phyloP scores from a whole-genome alignment of 176 grass and related monocot species.

The Carex pumila region DNA sequence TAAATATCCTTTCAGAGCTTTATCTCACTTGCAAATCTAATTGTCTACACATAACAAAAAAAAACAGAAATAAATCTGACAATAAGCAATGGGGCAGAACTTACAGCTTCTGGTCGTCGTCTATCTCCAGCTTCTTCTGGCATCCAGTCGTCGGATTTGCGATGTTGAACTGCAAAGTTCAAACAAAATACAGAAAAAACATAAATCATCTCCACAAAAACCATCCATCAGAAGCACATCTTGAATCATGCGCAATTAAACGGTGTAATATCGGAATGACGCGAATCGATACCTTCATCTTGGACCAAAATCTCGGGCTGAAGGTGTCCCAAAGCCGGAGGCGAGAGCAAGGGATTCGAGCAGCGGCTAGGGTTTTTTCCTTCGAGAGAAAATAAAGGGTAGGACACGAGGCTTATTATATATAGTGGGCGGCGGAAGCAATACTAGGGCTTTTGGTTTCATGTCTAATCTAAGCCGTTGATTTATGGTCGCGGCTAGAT shows the following conservation, averaged over 20 bases:
- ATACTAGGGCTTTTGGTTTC: neutral
- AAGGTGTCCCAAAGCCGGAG: neutral
- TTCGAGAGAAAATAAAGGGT: neutral
- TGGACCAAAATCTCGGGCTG: neutral
- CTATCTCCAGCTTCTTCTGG: conserved; percentile 94
- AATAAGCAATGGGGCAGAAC: conserved; percentile 4
- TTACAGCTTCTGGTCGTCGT: conserved; percentile 97
- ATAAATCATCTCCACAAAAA: no score
- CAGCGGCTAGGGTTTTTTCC: conserved; percentile 45
- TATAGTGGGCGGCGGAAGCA: neutral
- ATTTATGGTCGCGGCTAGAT: neutral
- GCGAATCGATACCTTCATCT: conserved; percentile 44
- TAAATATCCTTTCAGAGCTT: neutral
- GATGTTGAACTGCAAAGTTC: conserved; percentile 66
- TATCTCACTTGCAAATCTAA: neutral
- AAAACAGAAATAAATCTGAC: neutral
- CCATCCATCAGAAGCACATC: no score
- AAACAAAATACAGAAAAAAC: neutral
- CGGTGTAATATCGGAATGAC: no score
- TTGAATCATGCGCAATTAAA: no score
- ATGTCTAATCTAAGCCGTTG: neutral
- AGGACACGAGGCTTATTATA: conserved; percentile 2
- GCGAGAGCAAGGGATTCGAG: conserved; percentile 10
- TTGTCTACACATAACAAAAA: neutral
- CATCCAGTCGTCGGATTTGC: conserved; percentile 89